A percentile compares a stretch with the other conserved stretches of the same genome.
Conservation (phyloP, 106 monocot species). For the Ottelia alismoides region DNA sequence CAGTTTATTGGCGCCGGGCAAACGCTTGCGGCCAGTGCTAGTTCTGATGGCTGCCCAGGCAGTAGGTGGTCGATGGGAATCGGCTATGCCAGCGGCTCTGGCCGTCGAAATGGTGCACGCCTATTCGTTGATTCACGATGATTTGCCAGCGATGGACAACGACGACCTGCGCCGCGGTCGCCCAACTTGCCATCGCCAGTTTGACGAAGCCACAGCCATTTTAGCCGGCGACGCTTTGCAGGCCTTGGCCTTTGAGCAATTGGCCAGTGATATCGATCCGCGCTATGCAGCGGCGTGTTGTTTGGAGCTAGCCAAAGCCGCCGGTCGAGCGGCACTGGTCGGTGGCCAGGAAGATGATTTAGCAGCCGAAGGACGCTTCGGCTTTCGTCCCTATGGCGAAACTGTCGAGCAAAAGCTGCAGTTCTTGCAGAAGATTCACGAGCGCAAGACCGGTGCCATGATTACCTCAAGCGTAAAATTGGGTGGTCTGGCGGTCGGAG, state of each 20-base stretch:
- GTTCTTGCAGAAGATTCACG: neutral
- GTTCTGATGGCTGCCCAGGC: neutral
- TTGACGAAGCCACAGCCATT: neutral
- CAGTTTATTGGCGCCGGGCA: neutral
- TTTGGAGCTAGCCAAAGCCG: neutral
- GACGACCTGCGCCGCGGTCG: neutral
- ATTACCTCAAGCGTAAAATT: neutral
- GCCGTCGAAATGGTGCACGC: neutral
- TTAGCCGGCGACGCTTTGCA: slow-evolving; percentile 4
- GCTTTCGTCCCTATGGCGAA: no score
- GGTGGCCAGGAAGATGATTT: neutral
- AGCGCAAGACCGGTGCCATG: neutral
- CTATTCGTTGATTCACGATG: slow-evolving; percentile 7
- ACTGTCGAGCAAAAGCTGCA: no score
- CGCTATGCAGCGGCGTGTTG: neutral
- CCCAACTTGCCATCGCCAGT: neutral
- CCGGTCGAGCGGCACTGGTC: neutral
- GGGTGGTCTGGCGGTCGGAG: neutral
- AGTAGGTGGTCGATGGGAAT: neutral
- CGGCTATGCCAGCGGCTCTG: neutral
- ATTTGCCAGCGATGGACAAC: slow-evolving; percentile 5
- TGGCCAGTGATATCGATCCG: no score
- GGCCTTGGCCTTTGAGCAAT: neutral
- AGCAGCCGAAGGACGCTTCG: neutral
- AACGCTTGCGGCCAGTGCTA: neutral